phyloP scores from a whole-genome alignment of 202 grass and related monocot species.

The Zoysia matrella region DNA sequence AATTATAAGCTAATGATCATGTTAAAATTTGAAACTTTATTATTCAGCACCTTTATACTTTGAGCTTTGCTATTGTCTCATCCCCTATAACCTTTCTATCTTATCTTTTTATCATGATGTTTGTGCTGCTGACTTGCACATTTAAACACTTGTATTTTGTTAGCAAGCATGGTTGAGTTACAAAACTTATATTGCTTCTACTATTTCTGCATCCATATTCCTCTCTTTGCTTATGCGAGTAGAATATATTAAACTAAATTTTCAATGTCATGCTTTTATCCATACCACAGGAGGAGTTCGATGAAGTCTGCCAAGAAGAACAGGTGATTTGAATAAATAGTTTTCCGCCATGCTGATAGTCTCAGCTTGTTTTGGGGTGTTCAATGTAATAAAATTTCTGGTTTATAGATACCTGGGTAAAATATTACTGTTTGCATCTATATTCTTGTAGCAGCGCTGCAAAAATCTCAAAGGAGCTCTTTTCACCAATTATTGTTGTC shows the following conservation, averaged over 20 bases:
- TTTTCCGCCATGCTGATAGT: background rate
- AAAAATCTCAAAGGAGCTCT: background rate
- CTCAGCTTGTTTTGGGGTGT: background rate
- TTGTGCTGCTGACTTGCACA: conserved; percentile 4
- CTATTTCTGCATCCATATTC: conserved; percentile 3
- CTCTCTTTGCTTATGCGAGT: background rate
- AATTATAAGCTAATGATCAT: background rate
- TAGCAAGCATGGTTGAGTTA: conserved; percentile 4
- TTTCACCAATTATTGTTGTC: background rate
- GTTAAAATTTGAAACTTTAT: background rate
- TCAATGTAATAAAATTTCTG: background rate
- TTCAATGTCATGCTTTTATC: conserved; percentile 5
- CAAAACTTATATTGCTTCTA: conserved; percentile 2
- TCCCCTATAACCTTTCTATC: background rate
- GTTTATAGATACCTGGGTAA: conserved; percentile 10
- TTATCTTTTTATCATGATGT: background rate
- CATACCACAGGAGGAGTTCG: too few relatives aligned
- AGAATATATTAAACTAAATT: background rate
- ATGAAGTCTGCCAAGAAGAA: conserved; percentile 35
- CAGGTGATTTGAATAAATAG: conserved; percentile 39
- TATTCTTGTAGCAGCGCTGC: background rate
- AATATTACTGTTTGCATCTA: background rate
- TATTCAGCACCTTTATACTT: background rate
- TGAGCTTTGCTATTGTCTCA: background rate
- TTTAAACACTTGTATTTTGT: conserved; percentile 16